These are phyloP conservation scores for Sporisorium sorghi DNA, from an alignment of 1,284 basidiomycete species.

Conservation along the genomic window DNA sequence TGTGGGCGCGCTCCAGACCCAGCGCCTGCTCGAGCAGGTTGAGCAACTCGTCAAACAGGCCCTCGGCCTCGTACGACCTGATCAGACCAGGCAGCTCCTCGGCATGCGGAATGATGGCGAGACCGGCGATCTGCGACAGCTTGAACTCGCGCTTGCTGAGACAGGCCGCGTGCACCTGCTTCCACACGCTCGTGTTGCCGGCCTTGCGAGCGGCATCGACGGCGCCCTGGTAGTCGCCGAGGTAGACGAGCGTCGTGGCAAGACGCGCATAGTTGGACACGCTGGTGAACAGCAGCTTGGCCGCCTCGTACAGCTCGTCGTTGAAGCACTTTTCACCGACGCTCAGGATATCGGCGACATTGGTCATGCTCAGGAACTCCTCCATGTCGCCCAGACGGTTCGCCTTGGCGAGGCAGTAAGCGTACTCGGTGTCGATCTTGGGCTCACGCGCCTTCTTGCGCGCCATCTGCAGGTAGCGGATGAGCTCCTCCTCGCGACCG, in stretches of 20 bases:
- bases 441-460: slow-evolving; percentile 96
- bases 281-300: slow-evolving; percentile 92
- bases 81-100: slow-evolving; percentile 89
- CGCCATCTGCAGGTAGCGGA: slow-evolving; percentile 99
- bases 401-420: slow-evolving; percentile 68
- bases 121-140: slow-evolving; percentile 84
- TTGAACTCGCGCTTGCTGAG: slow-evolving; percentile 97
- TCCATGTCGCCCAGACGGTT: slow-evolving; percentile 78
- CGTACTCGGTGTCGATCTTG: slow-evolving; percentile 87
- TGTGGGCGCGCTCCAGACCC: slow-evolving; percentile 91
- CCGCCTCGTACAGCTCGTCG: slow-evolving; percentile 96
- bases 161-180: slow-evolving; percentile 98
- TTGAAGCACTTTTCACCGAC: slow-evolving; percentile 99
- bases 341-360: slow-evolving; percentile 93
- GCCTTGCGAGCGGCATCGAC: slow-evolving; percentile 99
- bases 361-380: slow-evolving; percentile 98
- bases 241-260: slow-evolving; percentile 97
- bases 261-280: slow-evolving; percentile 99
- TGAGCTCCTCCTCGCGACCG: slow-evolving; percentile 97
- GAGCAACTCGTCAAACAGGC: slow-evolving; percentile 94
- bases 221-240: slow-evolving; percentile 96
- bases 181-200: slow-evolving; percentile 99
- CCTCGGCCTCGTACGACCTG: slow-evolving; percentile 87
- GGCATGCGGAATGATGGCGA: slow-evolving; percentile 72
- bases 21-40: slow-evolving; percentile 91